phyloP scores from a whole-genome alignment of 2,329 filamentous ascomycete genomes.

The Ophiosphaerella herpotricha region DNA sequence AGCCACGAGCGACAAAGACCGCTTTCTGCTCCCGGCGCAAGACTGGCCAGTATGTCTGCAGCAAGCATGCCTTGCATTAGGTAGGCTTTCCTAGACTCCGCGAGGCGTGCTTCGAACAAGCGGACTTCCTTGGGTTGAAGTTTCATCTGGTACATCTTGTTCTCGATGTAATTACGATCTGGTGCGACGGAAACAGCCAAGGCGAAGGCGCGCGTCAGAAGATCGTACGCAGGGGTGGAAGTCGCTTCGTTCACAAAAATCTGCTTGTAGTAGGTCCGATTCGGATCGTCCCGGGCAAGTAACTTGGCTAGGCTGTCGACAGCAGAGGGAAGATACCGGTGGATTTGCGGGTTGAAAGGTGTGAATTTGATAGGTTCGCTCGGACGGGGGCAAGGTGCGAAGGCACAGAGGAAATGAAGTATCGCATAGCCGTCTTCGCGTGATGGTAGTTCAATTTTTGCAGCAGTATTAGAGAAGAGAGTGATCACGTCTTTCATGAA shows the following conservation, averaged over 20 bases:
- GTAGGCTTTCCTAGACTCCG: constrained; percentile 84
- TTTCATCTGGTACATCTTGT: constrained; percentile 42
- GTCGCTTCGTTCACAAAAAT: constrained; percentile 77
- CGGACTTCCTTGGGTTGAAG: constrained; percentile 52
- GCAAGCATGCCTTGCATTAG: constrained; percentile 91
- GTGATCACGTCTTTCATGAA: constrained; percentile 96
- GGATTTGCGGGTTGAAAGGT: constrained; percentile 76
- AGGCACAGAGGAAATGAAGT: constrained; percentile 86
- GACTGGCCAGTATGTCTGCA: constrained; percentile 81
- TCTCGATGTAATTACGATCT: constrained; percentile 62
- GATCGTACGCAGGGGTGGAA: constrained; percentile 69
- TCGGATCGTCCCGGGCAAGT: constrained; percentile 90
- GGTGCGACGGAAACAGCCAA: constrained; percentile 85
- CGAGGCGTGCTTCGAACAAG: constrained; percentile 60
- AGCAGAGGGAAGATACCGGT: constrained; percentile 87
- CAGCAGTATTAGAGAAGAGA: constrained; percentile 85
- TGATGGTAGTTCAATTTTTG: constrained; percentile 77
- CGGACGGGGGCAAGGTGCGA: constrained; percentile 79
- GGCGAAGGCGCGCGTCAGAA: constrained; percentile 85
- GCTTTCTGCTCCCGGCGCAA: constrained; percentile 73
- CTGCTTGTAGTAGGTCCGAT: constrained; percentile 79
- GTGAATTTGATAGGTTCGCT: constrained; percentile 70
- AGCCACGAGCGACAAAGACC: constrained; percentile 80
- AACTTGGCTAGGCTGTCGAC: constrained; percentile 91
- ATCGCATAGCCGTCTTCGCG: constrained; percentile 86